These are phyloP conservation scores for Epichloe hybrida DNA, from an alignment of 2,329 filamentous ascomycete species.

Conservation along the genomic window DNA sequence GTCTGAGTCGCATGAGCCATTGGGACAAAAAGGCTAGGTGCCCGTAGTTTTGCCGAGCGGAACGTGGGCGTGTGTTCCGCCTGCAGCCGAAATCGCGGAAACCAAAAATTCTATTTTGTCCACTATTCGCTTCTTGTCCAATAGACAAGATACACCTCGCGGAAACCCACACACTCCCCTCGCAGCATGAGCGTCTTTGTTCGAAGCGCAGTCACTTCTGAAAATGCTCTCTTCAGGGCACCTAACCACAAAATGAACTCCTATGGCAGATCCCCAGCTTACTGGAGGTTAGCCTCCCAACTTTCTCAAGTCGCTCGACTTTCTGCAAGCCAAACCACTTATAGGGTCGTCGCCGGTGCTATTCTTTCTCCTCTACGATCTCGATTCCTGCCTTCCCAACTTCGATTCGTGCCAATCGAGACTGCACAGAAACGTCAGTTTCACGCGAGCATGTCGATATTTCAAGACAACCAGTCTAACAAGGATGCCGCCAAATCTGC, in stretches of 20 bases:
- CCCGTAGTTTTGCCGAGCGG: conserved; percentile 23
- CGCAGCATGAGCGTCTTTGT: conserved; percentile 33
- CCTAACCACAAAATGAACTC: conserved; percentile 23
- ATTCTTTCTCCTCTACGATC: conserved; percentile 29
- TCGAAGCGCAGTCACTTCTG: conserved; percentile 28
- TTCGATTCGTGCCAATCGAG: conserved; percentile 20
- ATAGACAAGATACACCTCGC: conserved; percentile 15
- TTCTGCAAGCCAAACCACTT: conserved; percentile 15
- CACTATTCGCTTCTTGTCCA: conserved; percentile 11
- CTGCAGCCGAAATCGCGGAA: conserved; percentile 23
- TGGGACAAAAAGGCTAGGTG: conserved; percentile 10
- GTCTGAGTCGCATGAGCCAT: background rate
- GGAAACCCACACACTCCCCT: conserved; percentile 13
- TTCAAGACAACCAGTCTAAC: conserved; percentile 22
- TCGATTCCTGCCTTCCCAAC: conserved; percentile 26
- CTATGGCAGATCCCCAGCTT: conserved; percentile 32
- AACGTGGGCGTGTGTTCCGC: conserved; percentile 15
- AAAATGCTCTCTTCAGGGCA: conserved; percentile 28
- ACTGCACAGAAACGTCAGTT: conserved; percentile 17
- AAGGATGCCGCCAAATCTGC: conserved; percentile 9
- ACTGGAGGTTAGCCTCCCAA: conserved; percentile 31
- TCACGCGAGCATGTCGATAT: conserved; percentile 18
- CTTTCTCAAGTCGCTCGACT: conserved; percentile 17
- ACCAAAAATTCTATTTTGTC: conserved; percentile 27
- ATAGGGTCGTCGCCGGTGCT: conserved; percentile 14